Percentiles rank a stretch among this genome's conserved stretches.
Conservation (phyloP, 495 filamentous ascomycete species). For the Rhizodiscina lignyota region DNA sequence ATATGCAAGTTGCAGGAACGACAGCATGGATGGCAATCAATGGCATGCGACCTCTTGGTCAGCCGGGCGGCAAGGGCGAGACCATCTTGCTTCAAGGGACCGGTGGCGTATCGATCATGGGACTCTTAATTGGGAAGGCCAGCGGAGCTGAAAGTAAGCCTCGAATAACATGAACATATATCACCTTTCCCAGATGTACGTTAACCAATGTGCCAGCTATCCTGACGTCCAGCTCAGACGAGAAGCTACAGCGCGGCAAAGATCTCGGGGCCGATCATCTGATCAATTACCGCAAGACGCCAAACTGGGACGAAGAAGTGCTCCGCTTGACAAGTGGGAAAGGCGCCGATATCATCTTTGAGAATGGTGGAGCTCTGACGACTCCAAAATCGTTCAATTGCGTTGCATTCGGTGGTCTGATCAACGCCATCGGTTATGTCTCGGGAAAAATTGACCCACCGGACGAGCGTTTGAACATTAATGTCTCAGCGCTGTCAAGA, state of each 20-base stretch:
- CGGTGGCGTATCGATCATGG: not conserved
- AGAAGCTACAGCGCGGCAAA: slow-evolving; percentile 50
- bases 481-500: slow-evolving; percentile 17
- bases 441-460: slow-evolving; percentile 27
- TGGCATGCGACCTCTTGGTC: no score
- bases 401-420: slow-evolving; percentile 25
- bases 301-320: slow-evolving; percentile 64
- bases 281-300: slow-evolving; percentile 56
- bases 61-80: no score
- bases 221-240: slow-evolving; percentile 53
- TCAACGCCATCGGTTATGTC: slow-evolving; percentile 25
- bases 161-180: slow-evolving; percentile 30
- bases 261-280: slow-evolving; percentile 57
- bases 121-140: slow-evolving; percentile 50
- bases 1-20: no score
- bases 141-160: no score
- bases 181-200: slow-evolving; percentile 22
- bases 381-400: slow-evolving; percentile 20
- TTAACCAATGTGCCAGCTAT: slow-evolving; percentile 46
- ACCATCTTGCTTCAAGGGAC: no score
- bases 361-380: slow-evolving; percentile 24
- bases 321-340: slow-evolving; percentile 39
- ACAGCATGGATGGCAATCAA: no score
- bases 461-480: slow-evolving; percentile 15
- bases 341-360: slow-evolving; percentile 50